phyloP scores from a whole-genome alignment of 257 asterid species.

The Rubia yunnanensis region DNA sequence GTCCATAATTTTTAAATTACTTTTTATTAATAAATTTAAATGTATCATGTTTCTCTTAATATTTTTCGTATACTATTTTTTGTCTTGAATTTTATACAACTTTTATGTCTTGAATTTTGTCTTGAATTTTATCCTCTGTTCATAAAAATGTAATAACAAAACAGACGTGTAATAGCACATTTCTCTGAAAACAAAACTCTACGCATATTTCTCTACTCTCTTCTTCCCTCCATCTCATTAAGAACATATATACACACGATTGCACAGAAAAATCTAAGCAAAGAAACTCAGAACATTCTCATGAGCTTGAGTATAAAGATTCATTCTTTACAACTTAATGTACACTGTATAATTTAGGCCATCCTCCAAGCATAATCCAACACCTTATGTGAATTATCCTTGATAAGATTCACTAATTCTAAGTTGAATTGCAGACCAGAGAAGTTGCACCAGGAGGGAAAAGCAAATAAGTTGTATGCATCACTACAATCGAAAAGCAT shows the following conservation, averaged over 20 bases:
- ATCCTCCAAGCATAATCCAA: slow-evolving; percentile 15
- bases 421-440: slow-evolving; percentile 79
- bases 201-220: neutral
- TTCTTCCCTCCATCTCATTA: neutral
- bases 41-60: too few relatives aligned
- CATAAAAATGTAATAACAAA: slow-evolving; percentile 15
- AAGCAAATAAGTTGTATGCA: slow-evolving; percentile 75
- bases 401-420: slow-evolving; percentile 51
- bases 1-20: too few relatives aligned
- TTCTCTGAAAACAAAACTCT: neutral
- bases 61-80: too few relatives aligned
- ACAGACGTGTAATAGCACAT: slow-evolving; percentile 5
- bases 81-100: too few relatives aligned
- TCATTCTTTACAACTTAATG: neutral
- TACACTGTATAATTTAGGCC: neutral
- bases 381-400: slow-evolving; percentile 49
- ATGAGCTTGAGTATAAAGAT: neutral
- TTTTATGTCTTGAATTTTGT: too few relatives aligned
- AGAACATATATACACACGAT: neutral
- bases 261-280: neutral
- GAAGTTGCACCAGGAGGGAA: slow-evolving; percentile 97
- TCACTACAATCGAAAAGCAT: slow-evolving; percentile 32
- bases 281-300: too few relatives aligned
- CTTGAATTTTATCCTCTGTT: slow-evolving; percentile 69
- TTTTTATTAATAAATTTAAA: too few relatives aligned